phyloP scores from a whole-genome alignment of 805 yeast species.

The Saccharomyces paradoxus region DNA sequence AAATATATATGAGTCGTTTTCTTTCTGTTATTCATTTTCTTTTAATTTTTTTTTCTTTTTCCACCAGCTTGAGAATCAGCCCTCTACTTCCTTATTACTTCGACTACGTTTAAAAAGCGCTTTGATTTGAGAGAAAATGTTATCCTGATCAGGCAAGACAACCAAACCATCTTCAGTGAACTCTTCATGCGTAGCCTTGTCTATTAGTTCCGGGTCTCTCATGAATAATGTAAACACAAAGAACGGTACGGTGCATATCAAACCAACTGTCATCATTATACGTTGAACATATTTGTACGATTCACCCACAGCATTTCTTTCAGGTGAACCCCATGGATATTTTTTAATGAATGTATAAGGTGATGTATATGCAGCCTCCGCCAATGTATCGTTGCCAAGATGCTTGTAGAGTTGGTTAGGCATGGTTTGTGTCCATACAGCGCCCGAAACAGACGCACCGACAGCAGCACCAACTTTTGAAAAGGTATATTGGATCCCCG shows the following conservation, averaged over 20 bases:
- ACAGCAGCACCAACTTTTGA: conserved; percentile 57
- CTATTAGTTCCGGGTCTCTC: conserved; percentile 36
- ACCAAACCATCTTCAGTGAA: neutral
- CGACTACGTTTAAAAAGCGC: neutral
- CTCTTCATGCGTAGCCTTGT: neutral
- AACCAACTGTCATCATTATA: conserved; percentile 44
- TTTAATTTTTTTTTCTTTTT: too few relatives aligned
- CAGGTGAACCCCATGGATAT: conserved; percentile 50
- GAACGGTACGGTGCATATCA: conserved; percentile 34
- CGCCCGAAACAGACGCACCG: conserved; percentile 40
- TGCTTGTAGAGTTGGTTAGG: neutral
- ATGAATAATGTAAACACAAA: conserved; percentile 39
- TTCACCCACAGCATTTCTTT: conserved; percentile 42
- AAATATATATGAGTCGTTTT: too few relatives aligned
- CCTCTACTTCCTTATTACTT: too few relatives aligned
- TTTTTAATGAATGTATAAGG: conserved; percentile 41
- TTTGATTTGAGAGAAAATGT: neutral
- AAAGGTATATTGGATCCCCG: conserved; percentile 22
- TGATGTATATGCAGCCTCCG: conserved; percentile 37
- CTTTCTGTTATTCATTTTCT: too few relatives aligned
- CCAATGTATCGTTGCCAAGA: conserved; percentile 14
- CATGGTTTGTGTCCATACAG: neutral
- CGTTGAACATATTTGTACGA: conserved; percentile 50
- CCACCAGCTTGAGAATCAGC: neutral
- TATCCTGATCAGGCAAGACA: neutral